Conservation (phyloP, 768 basidiomycete genomes). For the Symmetrospora coprosmae region DNA sequence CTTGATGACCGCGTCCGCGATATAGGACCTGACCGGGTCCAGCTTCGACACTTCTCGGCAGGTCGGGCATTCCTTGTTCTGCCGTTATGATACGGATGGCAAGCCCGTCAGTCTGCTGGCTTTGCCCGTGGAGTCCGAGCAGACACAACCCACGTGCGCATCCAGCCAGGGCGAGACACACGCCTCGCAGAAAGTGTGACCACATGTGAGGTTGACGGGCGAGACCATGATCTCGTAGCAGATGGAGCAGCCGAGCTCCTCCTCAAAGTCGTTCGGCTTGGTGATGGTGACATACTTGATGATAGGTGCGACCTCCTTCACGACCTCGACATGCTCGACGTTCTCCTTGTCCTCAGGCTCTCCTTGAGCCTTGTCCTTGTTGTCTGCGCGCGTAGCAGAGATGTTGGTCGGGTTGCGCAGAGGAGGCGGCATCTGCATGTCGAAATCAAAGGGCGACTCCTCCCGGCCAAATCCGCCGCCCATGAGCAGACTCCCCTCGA, state of each 20-base stretch:
- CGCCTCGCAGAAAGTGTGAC: constrained; percentile 11
- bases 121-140: not conserved
- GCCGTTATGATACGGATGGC: not conserved
- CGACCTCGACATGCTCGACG: no score
- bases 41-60: not conserved
- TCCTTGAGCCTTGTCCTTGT: no score
- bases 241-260: constrained; percentile 5
- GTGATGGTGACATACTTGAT: not conserved
- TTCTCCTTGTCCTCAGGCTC: no score
- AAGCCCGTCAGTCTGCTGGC: not conserved
- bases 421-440: no score
- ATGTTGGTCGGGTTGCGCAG: no score
- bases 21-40: not conserved
- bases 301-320: not conserved
- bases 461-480: no score
- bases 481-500: no score
- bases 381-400: no score
- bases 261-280: not conserved
- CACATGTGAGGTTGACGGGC: constrained; percentile 12
- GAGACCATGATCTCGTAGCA: constrained; percentile 16
- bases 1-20: constrained; percentile 15
- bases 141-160: not conserved
- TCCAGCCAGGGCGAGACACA: constrained; percentile 10
- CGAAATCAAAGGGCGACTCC: no score
- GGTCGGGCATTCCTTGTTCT: not conserved